Evolutionary conservation across 2,329 filamentous ascomycete genomes (phyloP).

Genomic region (Sporothrix pseudoabietina): DNA sequence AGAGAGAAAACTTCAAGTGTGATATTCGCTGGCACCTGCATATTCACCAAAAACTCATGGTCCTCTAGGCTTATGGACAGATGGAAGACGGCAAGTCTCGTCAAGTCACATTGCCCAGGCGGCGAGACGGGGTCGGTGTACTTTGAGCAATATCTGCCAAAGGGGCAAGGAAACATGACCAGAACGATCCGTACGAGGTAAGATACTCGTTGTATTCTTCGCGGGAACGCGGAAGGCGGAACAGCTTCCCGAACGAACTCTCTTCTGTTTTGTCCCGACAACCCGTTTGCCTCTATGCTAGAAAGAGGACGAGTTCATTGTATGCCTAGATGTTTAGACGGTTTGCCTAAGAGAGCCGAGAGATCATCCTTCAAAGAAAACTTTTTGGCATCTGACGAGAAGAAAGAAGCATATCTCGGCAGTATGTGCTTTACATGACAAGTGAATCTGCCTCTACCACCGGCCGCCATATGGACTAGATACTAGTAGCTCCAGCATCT

Average conservation of each 20-base stretch:
- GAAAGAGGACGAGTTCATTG: background rate
- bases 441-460: background rate
- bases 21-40: constrained; percentile 18
- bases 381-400: background rate
- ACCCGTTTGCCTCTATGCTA: background rate
- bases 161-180: background rate
- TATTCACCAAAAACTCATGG: background rate
- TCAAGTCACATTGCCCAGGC: background rate
- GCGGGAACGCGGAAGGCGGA: constrained; percentile 18
- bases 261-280: background rate
- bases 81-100: background rate
- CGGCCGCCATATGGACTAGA: background rate
- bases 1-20: background rate
- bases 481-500: background rate
- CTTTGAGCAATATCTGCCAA: background rate
- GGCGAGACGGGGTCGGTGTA: background rate
- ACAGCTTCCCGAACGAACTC: background rate
- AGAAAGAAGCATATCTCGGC: background rate
- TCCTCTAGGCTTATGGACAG: background rate
- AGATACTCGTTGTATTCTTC: background rate
- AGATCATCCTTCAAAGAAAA: background rate
- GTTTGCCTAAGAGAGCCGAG: background rate
- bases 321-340: background rate
- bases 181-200: background rate
- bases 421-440: constrained; percentile 3